These are phyloP conservation scores for Litsea cubeba DNA, from an alignment of 164 flowering plant species.

Conservation along the genomic window DNA sequence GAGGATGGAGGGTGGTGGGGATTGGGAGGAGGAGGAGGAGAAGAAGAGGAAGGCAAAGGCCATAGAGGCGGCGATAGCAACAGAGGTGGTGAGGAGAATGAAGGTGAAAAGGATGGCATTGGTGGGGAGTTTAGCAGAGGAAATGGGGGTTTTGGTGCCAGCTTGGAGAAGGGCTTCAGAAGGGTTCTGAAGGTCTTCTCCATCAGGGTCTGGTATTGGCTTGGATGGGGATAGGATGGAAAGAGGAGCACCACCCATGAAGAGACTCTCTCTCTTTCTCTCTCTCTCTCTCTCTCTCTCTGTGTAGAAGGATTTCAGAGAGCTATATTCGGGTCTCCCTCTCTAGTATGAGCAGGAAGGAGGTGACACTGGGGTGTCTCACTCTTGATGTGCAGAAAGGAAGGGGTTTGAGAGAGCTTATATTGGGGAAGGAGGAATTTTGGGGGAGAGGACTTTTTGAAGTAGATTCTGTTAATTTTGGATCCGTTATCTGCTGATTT, in stretches of 20 bases:
- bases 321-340: neutral
- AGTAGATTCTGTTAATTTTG: no score
- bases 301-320: no score
- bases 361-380: no score
- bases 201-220: neutral
- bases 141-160: neutral
- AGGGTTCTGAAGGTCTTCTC: neutral
- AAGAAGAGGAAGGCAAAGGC: conserved; percentile 12
- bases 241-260: conserved; percentile 11
- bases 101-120: neutral
- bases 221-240: conserved; percentile 11
- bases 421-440: no score
- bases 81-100: conserved; percentile 5
- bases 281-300: no score
- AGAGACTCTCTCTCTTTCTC: neutral
- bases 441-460: no score
- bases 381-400: no score
- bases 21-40: neutral
- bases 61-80: conserved; percentile 4
- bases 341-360: no score
- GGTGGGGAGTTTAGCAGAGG: neutral
- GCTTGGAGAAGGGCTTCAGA: conserved; percentile 3
- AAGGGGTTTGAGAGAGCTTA: no score
- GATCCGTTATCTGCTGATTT: no score
- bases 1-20: neutral